These are phyloP conservation scores for Earliella scabrosa DNA, from an alignment of 1,284 basidiomycete species.

Conservation along the genomic window DNA sequence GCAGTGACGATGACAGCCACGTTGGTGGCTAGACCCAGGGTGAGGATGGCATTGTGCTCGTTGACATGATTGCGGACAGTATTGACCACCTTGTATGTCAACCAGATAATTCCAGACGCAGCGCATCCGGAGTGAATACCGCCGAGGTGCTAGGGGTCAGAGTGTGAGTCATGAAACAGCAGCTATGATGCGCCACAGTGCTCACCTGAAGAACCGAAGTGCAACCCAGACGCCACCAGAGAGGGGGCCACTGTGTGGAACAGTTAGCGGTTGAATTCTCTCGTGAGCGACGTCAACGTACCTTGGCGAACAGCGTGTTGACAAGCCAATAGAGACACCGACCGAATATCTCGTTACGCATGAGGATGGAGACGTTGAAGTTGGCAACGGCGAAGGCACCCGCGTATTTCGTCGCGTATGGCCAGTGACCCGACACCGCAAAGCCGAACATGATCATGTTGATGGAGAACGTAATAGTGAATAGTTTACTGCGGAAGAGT, in stretches of 20 bases:
- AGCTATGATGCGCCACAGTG: background rate
- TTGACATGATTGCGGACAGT: constrained; percentile 51
- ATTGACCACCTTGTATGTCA: constrained; percentile 61
- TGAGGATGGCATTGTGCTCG: constrained; percentile 58
- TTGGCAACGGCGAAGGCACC: constrained; percentile 66
- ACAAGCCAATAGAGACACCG: constrained; percentile 54
- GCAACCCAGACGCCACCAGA: constrained; percentile 70
- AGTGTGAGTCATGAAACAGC: background rate
- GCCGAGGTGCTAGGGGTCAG: constrained; percentile 60
- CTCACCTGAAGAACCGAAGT: constrained; percentile 70
- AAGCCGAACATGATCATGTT: constrained; percentile 65
- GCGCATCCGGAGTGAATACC: constrained; percentile 80
- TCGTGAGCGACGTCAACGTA: constrained; percentile 28
- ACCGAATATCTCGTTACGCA: constrained; percentile 63
- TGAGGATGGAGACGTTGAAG: constrained; percentile 54
- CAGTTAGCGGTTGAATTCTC: constrained; percentile 11
- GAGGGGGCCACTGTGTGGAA: constrained; percentile 61
- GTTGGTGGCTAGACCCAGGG: constrained; percentile 62
- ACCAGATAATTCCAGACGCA: constrained; percentile 66
- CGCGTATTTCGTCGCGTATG: constrained; percentile 60
- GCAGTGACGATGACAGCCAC: constrained; percentile 57
- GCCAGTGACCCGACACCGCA: constrained; percentile 67
- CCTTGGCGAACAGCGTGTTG: constrained; percentile 65
- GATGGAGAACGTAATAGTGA: constrained; percentile 57
- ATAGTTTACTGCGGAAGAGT: constrained; percentile 57